Evolutionary conservation across 352 stramenopile species (phyloP).

Genomic region (Pythium aphanidermatum): DNA sequence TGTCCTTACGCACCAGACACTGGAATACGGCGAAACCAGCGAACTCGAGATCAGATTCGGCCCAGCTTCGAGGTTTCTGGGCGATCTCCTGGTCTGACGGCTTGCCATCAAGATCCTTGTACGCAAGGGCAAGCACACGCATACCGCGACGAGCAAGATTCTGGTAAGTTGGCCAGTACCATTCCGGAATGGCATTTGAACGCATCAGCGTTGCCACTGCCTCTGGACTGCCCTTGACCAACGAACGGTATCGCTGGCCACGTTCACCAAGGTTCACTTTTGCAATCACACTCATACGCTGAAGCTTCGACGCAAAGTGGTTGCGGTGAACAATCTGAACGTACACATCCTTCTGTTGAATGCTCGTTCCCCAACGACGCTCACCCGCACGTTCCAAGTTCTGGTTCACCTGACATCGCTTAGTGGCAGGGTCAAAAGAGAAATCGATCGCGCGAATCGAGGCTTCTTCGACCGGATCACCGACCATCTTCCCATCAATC

Average conservation of each 20-base stretch:
- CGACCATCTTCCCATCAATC: slow-evolving; percentile 95
- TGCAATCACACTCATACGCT: slow-evolving; percentile 96
- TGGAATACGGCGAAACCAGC: slow-evolving; percentile 92
- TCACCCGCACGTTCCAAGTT: slow-evolving; percentile 60
- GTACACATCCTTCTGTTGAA: slow-evolving; percentile 75
- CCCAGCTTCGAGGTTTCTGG: slow-evolving; percentile 77
- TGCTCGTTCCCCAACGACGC: slow-evolving; percentile 57
- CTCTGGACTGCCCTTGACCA: slow-evolving; percentile 98
- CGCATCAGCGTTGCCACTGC: slow-evolving; percentile 85
- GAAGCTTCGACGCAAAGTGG: slow-evolving; percentile 94
- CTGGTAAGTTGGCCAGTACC: slow-evolving; percentile 90
- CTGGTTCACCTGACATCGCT: slow-evolving; percentile 70
- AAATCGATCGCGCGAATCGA: slow-evolving; percentile 97
- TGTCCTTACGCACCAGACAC: slow-evolving; percentile 95
- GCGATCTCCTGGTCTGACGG: slow-evolving; percentile 68
- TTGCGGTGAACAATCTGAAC: slow-evolving; percentile 93
- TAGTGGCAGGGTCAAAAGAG: slow-evolving; percentile 65
- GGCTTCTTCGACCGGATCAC: slow-evolving; percentile 97
- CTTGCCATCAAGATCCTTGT: slow-evolving; percentile 85
- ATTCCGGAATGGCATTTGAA: slow-evolving; percentile 68
- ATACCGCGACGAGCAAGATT: slow-evolving; percentile 77
- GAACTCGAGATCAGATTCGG: slow-evolving; percentile 94
- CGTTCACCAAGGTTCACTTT: slow-evolving; percentile 76
- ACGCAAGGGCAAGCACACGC: slow-evolving; percentile 95
- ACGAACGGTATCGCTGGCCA: slow-evolving; percentile 68